Evolutionary conservation across 805 yeast genomes (phyloP).

Genomic region (Wickerhamomyces sydowiorum): DNA sequence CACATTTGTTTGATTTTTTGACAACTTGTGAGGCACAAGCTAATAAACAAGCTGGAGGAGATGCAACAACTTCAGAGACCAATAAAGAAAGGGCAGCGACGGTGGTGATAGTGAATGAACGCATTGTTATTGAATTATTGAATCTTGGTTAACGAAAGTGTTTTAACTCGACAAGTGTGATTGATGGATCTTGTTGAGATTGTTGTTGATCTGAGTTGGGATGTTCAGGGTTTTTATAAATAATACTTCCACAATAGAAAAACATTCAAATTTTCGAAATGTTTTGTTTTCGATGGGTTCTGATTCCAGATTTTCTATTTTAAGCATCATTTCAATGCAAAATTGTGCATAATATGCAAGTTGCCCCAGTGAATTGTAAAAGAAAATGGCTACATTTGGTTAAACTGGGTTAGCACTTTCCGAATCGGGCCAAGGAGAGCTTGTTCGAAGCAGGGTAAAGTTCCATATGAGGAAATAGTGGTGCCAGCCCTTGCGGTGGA

Average conservation of each 20-base stretch:
- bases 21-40: constrained; percentile 80
- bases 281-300: neutral
- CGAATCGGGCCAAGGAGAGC: neutral
- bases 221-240: neutral
- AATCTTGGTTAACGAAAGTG: neutral
- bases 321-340: no score
- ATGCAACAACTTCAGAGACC: constrained; percentile 32
- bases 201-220: neutral
- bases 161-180: neutral
- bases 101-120: constrained; percentile 7
- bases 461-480: no score
- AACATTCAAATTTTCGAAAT: neutral
- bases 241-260: neutral
- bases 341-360: no score
- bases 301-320: constrained; percentile 1
- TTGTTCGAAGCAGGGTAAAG: no score
- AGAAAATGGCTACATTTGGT: no score
- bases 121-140: constrained; percentile 4
- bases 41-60: constrained; percentile 89
- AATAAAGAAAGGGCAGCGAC: constrained; percentile 15
- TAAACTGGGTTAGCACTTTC: no score
- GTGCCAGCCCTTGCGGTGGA: no score
- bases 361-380: no score
- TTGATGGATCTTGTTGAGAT: neutral
- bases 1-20: constrained; percentile 46